Evolutionary conservation across 2,329 filamentous ascomycete species (phyloP).

Genomic region (Aspergillus pseudoviridinutans): DNA sequence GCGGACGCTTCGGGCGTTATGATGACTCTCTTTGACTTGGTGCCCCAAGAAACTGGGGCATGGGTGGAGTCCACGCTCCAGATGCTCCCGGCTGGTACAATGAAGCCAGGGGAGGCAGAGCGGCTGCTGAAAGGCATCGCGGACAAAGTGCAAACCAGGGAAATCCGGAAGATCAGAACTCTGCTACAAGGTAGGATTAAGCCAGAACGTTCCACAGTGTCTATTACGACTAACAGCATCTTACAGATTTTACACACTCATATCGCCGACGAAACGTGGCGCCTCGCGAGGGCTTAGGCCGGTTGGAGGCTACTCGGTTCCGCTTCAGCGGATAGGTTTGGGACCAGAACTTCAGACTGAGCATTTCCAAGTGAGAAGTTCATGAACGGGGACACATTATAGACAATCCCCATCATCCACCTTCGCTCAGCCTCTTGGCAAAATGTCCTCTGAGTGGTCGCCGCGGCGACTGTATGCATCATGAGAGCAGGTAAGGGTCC

Average conservation of each 20-base stretch:
- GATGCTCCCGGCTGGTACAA: conserved; percentile 76
- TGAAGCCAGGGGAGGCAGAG: conserved; percentile 75
- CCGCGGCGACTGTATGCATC: not conserved
- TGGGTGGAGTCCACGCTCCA: conserved; percentile 84
- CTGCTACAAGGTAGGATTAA: conserved; percentile 61
- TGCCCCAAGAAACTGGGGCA: conserved; percentile 70
- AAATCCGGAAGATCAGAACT: conserved; percentile 74
- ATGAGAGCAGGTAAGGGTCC: not conserved
- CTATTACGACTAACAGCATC: conserved; percentile 6
- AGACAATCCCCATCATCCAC: not conserved
- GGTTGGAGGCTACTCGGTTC: conserved; percentile 82
- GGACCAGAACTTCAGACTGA: not conserved
- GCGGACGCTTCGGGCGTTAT: conserved; percentile 91
- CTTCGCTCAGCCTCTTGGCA: not conserved
- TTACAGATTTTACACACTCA: conserved; percentile 81
- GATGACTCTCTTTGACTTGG: conserved; percentile 79
- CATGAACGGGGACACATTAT: not conserved
- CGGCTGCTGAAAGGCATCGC: conserved; percentile 76
- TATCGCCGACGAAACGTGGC: conserved; percentile 93
- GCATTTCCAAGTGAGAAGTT: not conserved
- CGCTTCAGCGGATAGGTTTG: conserved; percentile 61
- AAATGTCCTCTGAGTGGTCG: not conserved
- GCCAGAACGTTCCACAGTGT: not conserved
- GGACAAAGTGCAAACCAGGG: conserved; percentile 65
- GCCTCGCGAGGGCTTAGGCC: conserved; percentile 84